Evolutionary conservation across 768 basidiomycete species (phyloP).

Genomic region (Amanita phalloides): DNA sequence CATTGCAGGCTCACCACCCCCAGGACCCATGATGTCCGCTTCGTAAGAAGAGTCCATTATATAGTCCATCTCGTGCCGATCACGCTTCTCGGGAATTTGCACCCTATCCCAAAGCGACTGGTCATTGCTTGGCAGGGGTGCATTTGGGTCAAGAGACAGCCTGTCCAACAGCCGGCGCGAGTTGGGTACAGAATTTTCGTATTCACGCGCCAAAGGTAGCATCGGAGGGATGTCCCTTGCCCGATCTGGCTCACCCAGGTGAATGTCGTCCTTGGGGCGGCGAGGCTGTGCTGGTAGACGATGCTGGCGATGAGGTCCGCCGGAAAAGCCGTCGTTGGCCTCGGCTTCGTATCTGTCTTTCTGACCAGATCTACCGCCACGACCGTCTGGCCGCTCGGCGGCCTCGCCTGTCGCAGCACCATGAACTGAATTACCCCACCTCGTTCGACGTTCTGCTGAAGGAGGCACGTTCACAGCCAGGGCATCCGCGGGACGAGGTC

Average conservation of each 20-base stretch:
- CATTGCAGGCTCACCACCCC: conserved; percentile 12
- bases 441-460: not conserved
- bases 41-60: conserved; percentile 15
- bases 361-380: not conserved
- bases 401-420: not conserved
- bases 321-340: not conserved
- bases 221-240: not conserved
- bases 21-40: conserved; percentile 13
- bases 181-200: not conserved
- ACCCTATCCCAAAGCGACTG: conserved; percentile 20
- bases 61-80: conserved; percentile 15
- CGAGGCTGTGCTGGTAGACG: not conserved
- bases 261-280: not conserved
- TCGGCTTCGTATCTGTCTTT: not conserved
- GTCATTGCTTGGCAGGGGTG: not conserved
- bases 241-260: not conserved
- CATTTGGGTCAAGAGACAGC: not conserved
- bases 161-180: not conserved
- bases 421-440: not conserved
- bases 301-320: not conserved
- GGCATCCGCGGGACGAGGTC: not conserved
- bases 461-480: not conserved
- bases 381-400: not conserved
- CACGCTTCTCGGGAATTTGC: conserved; percentile 28
- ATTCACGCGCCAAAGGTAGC: not conserved